phyloP scores from a whole-genome alignment of 2,329 filamentous ascomycete genomes.

The Leptographium lundbergii region DNA sequence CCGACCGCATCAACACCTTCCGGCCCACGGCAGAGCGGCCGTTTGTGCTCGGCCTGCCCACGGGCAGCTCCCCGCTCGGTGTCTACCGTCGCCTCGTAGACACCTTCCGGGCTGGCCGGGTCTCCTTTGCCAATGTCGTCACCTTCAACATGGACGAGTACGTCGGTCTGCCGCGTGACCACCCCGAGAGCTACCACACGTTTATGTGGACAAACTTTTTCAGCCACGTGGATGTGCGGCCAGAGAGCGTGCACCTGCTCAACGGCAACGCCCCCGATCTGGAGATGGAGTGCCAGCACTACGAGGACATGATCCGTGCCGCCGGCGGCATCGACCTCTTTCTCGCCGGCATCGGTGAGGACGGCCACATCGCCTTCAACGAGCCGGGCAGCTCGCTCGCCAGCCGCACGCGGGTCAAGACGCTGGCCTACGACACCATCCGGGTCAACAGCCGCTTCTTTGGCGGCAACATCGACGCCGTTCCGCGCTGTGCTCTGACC shows the following conservation, averaged over 20 bases:
- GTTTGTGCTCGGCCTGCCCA: constrained; percentile 62
- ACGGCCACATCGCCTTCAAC: constrained; percentile 74
- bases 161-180: constrained; percentile 57
- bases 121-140: constrained; percentile 50
- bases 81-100: constrained; percentile 58
- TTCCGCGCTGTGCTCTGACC: constrained; percentile 59
- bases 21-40: constrained; percentile 49
- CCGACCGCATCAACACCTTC: constrained; percentile 59
- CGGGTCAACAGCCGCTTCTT: constrained; percentile 66
- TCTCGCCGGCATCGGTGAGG: constrained; percentile 62
- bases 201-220: constrained; percentile 82
- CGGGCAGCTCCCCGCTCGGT: constrained; percentile 56
- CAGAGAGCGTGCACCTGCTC: constrained; percentile 58
- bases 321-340: constrained; percentile 66
- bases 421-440: constrained; percentile 65
- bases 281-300: constrained; percentile 56
- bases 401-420: constrained; percentile 63
- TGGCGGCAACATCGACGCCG: constrained; percentile 48
- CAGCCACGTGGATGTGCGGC: constrained; percentile 57
- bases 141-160: constrained; percentile 65
- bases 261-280: constrained; percentile 60
- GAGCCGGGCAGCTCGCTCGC: constrained; percentile 61
- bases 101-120: constrained; percentile 43
- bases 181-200: constrained; percentile 66
- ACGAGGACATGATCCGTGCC: constrained; percentile 56